These are phyloP conservation scores for Lentinus brumalis DNA, from an alignment of 768 basidiomycete genomes.

Conservation along the genomic window DNA sequence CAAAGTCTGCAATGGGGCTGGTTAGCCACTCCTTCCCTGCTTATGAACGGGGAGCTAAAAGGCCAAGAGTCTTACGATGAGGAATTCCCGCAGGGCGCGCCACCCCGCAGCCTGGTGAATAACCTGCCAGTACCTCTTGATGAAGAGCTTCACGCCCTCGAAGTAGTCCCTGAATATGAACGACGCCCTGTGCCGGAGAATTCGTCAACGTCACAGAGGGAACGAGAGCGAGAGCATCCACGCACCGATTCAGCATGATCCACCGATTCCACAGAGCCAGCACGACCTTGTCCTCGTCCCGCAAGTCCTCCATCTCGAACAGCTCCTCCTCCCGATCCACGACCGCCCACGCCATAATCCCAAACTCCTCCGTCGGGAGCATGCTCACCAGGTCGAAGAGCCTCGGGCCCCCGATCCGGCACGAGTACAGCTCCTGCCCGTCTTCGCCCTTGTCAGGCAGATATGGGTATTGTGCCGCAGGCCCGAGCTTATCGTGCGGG, in stretches of 20 bases:
- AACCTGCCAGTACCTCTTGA: conserved; percentile 63
- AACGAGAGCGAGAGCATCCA: neutral
- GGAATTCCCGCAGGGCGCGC: conserved; percentile 60
- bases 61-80: conserved; percentile 47
- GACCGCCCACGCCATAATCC: conserved; percentile 68
- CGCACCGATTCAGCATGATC: conserved; percentile 65
- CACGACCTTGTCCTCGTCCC: conserved; percentile 79
- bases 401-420: conserved; percentile 64
- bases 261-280: conserved; percentile 77
- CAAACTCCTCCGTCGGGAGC: conserved; percentile 61
- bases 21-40: neutral
- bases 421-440: conserved; percentile 45
- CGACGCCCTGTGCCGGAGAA: conserved; percentile 38
- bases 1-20: conserved; percentile 45
- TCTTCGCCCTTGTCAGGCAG: conserved; percentile 10
- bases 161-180: conserved; percentile 57
- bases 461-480: conserved; percentile 27
- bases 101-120: conserved; percentile 73
- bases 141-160: conserved; percentile 54
- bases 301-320: conserved; percentile 68
- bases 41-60: neutral
- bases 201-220: too few species aligned
- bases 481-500: conserved; percentile 20
- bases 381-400: conserved; percentile 66
- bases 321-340: conserved; percentile 76